A percentile compares a stretch with the other conserved stretches of the same genome.
phyloP scores from a whole-genome alignment of 257 asterid species.

The Capsicum rhomboideum region DNA sequence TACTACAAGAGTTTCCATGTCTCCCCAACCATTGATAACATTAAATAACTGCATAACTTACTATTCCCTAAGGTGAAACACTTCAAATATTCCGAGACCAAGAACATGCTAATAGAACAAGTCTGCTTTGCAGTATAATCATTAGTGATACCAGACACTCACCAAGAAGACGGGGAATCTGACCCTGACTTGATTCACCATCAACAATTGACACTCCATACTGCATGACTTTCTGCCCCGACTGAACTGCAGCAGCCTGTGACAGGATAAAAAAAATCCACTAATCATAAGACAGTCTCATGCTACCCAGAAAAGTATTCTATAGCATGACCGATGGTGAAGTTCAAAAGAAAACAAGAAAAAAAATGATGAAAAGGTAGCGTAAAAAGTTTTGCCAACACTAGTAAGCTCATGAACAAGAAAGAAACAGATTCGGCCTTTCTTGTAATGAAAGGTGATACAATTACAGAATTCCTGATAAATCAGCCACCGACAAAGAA shows the following conservation, averaged over 20 bases:
- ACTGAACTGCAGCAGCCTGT: constrained; percentile 75
- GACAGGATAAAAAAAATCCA: constrained; percentile 10
- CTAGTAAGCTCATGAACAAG: background rate
- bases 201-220: constrained; percentile 69
- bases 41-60: background rate
- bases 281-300: background rate
- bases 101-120: background rate
- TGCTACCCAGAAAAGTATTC: background rate
- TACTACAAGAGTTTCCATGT: background rate
- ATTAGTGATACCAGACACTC: constrained; percentile 7
- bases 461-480: background rate
- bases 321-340: constrained; percentile 1
- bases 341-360: background rate
- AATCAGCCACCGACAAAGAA: background rate
- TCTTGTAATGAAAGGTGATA: background rate
- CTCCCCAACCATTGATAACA: background rate
- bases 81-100: background rate
- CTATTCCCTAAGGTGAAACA: background rate
- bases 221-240: constrained; percentile 71
- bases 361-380: background rate
- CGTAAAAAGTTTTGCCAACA: background rate
- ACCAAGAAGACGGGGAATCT: constrained; percentile 97
- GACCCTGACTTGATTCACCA: constrained; percentile 57
- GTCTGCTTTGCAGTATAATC: background rate
- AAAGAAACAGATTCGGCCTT: background rate